Conservation (phyloP, 176 grass and related monocot species). For the Carex parvula region DNA sequence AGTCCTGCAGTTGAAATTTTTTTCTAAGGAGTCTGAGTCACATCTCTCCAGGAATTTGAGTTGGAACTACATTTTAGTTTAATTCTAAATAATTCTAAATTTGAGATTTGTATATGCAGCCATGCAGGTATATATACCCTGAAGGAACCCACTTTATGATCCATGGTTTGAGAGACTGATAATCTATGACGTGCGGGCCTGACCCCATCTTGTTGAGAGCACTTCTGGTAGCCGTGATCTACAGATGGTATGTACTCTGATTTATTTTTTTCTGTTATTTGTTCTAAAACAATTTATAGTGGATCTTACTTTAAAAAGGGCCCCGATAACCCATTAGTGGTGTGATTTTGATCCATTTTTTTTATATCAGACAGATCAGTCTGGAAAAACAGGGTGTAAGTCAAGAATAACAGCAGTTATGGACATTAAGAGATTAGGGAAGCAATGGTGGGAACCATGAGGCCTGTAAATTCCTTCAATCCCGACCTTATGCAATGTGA, state of each 20-base stretch:
- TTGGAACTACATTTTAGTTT: background rate
- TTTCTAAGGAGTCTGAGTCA: background rate
- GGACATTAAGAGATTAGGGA: no score
- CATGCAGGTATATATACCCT: background rate
- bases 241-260: constrained; percentile 56
- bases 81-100: no score
- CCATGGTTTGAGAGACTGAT: constrained; percentile 77
- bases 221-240: constrained; percentile 76
- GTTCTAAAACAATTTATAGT: no score
- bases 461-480: no score
- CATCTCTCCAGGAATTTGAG: background rate
- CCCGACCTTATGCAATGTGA: no score
- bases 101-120: background rate
- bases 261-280: background rate
- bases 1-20: background rate
- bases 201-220: constrained; percentile 79
- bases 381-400: background rate
- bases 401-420: background rate
- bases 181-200: constrained; percentile 83
- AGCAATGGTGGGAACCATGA: no score
- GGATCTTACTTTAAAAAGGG: background rate
- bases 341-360: background rate
- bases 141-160: constrained; percentile 79
- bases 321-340: background rate
- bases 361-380: background rate